Conservation (phyloP, 2,329 filamentous ascomycete species). For the Talaromyces sp. region DNA sequence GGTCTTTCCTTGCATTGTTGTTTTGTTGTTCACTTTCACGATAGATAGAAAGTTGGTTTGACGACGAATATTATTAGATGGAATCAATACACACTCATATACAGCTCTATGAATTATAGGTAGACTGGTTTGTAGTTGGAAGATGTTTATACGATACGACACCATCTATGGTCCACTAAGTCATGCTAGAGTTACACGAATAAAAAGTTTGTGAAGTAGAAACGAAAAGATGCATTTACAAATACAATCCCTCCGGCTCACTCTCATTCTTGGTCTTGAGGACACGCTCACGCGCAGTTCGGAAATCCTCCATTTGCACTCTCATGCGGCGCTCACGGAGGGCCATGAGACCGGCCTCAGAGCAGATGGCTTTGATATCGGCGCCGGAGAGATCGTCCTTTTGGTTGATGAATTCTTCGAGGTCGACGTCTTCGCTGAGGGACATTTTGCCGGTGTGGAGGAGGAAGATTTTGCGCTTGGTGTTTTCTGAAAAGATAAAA, state of each 20-base stretch:
- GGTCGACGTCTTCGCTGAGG: slow-evolving; percentile 89
- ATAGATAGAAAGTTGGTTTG: slow-evolving; percentile 5
- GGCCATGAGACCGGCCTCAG: slow-evolving; percentile 91
- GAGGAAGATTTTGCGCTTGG: slow-evolving; percentile 95
- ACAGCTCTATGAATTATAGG: neutral
- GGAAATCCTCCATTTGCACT: slow-evolving; percentile 98
- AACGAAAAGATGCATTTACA: slow-evolving; percentile 58
- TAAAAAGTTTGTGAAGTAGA: neutral
- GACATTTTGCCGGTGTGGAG: slow-evolving; percentile 99
- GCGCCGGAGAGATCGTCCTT: slow-evolving; percentile 97
- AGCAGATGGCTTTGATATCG: slow-evolving; percentile 98
- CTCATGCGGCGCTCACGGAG: slow-evolving; percentile 93
- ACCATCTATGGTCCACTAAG: neutral
- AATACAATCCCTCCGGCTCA: slow-evolving; percentile 95
- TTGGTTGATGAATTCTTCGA: slow-evolving; percentile 97
- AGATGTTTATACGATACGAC: neutral
- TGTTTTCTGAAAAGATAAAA: slow-evolving; percentile 60
- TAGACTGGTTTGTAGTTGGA: neutral
- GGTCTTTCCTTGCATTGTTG: neutral
- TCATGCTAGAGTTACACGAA: slow-evolving; percentile 7
- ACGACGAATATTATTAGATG: neutral
- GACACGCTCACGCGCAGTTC: slow-evolving; percentile 85
- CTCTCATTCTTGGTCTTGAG: slow-evolving; percentile 98
- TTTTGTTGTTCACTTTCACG: neutral
- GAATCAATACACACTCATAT: neutral